phyloP scores from a whole-genome alignment of 2,329 filamentous ascomycete genomes.

The Cordyceps farinosa region DNA sequence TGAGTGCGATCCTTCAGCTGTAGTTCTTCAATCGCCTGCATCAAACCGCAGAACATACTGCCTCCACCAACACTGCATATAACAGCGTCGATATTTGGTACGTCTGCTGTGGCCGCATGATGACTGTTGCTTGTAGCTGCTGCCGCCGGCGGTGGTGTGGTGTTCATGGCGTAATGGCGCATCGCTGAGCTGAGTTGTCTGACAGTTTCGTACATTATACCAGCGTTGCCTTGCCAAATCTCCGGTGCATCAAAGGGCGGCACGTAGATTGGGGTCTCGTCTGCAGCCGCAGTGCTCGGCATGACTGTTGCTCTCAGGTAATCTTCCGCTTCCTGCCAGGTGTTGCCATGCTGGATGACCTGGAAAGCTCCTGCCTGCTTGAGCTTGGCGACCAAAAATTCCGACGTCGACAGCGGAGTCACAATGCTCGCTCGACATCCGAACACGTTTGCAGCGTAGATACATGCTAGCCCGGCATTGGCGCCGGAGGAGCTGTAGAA shows the following conservation, averaged over 20 bases:
- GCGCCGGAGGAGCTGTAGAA: slow-evolving; percentile 74
- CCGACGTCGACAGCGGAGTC: slow-evolving; percentile 62
- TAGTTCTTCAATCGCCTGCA: slow-evolving; percentile 53
- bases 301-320: slow-evolving; percentile 57
- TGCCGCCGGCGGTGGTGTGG: slow-evolving; percentile 59
- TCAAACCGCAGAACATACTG: slow-evolving; percentile 69
- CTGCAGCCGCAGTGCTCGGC: slow-evolving; percentile 24
- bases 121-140: neutral
- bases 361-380: slow-evolving; percentile 57
- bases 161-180: slow-evolving; percentile 39
- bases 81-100: slow-evolving; percentile 54
- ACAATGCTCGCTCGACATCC: slow-evolving; percentile 65
- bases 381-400: slow-evolving; percentile 66
- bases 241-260: slow-evolving; percentile 64
- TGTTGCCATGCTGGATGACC: slow-evolving; percentile 63
- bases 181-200: slow-evolving; percentile 31
- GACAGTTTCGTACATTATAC: slow-evolving; percentile 48
- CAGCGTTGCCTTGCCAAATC: slow-evolving; percentile 61
- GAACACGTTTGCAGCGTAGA: slow-evolving; percentile 63
- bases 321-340: slow-evolving; percentile 65
- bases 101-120: neutral
- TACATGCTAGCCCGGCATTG: slow-evolving; percentile 76
- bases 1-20: slow-evolving; percentile 28
- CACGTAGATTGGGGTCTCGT: slow-evolving; percentile 52
- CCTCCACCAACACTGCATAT: slow-evolving; percentile 78